Evolutionary conservation across 2,329 filamentous ascomycete species (phyloP).

Genomic region (Rhinocladiella similis): DNA sequence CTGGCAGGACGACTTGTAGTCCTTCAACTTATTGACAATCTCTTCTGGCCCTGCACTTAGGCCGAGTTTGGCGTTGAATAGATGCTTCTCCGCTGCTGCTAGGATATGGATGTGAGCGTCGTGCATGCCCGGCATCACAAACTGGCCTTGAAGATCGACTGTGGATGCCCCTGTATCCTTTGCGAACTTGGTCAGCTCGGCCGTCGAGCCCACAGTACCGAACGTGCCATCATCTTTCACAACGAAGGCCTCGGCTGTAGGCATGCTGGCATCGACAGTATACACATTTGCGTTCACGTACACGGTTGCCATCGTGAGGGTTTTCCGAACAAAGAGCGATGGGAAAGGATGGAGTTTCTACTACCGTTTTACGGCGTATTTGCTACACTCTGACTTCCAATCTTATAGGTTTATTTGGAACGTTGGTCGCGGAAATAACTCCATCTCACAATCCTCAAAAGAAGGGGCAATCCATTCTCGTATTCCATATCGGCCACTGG

Average conservation of each 20-base stretch:
- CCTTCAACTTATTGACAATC: slow-evolving; percentile 6
- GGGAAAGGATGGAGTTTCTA: not conserved
- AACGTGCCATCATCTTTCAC: slow-evolving; percentile 33
- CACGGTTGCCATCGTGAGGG: slow-evolving; percentile 8
- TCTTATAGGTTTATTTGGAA: not conserved
- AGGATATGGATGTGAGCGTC: slow-evolving; percentile 38
- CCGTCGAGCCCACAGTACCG: slow-evolving; percentile 30
- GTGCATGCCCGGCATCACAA: slow-evolving; percentile 41
- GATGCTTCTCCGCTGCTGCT: slow-evolving; percentile 9
- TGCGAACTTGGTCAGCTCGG: slow-evolving; percentile 27
- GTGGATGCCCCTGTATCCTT: slow-evolving; percentile 21
- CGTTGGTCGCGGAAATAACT: no score
- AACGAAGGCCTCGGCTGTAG: slow-evolving; percentile 32
- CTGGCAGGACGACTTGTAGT: slow-evolving; percentile 10
- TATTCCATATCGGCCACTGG: not conserved
- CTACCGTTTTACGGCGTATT: not conserved
- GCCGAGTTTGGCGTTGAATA: slow-evolving; percentile 14
- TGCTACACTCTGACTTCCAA: not conserved
- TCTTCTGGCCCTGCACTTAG: slow-evolving; percentile 9
- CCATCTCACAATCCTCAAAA: no score
- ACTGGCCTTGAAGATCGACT: slow-evolving; percentile 33
- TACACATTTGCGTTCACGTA: slow-evolving; percentile 35
- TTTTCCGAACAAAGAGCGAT: not conserved
- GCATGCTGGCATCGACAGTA: slow-evolving; percentile 30
- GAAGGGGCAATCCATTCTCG: not conserved